These are phyloP conservation scores for Staphylotrichum tortipilum DNA, from an alignment of 495 filamentous ascomycete genomes.

Conservation along the genomic window DNA sequence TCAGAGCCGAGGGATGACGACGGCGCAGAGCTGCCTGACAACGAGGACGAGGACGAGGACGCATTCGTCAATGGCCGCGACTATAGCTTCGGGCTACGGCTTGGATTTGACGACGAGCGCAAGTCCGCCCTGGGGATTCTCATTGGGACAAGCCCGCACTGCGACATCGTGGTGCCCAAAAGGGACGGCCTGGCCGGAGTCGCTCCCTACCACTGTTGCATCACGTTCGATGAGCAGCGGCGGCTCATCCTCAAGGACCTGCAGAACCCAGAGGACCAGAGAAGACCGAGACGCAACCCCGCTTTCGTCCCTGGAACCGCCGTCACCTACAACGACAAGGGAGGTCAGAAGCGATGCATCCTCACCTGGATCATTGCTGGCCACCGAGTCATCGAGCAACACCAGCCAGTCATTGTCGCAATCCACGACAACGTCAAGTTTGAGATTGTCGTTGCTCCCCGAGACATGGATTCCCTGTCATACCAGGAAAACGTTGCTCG, in stretches of 20 bases:
- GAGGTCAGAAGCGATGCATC: not conserved
- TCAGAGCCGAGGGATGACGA: not conserved
- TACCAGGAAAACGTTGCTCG: slow-evolving; percentile 5
- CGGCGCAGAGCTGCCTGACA: not conserved
- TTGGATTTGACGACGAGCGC: not conserved
- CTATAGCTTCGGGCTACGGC: not conserved
- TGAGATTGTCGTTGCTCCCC: slow-evolving; percentile 5
- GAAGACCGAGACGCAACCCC: not conserved
- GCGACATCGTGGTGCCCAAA: not conserved
- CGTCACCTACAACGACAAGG: not conserved
- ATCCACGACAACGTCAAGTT: slow-evolving; percentile 2
- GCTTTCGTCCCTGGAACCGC: not conserved
- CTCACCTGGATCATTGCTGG: slow-evolving; percentile 8
- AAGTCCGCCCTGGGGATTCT: not conserved
- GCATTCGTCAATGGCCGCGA: not conserved
- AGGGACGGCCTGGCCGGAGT: not conserved
- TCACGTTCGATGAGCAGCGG: not conserved
- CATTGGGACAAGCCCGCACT: not conserved
- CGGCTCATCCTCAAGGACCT: not conserved
- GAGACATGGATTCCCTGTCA: slow-evolving; percentile 1
- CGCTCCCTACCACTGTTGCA: not conserved
- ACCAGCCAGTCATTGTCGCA: not conserved
- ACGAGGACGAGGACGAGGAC: not conserved
- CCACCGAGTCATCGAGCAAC: not conserved
- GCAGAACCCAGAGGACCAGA: not conserved